phyloP scores from a whole-genome alignment of 2,329 filamentous ascomycete species.

The Calonectria montana region DNA sequence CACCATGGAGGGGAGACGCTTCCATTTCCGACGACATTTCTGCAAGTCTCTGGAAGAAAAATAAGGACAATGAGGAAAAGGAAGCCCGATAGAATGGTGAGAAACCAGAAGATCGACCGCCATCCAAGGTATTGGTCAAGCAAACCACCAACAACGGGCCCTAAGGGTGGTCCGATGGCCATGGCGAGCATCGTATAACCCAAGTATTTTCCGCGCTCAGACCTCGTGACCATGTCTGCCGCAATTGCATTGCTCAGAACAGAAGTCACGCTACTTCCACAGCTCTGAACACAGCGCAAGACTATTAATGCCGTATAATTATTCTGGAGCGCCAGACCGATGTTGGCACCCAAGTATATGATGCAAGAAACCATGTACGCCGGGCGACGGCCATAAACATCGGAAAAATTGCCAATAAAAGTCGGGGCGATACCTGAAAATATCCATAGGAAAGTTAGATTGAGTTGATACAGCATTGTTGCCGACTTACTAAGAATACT shows the following conservation, averaged over 20 bases:
- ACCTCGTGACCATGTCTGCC: slow-evolving; percentile 43
- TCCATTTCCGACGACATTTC: slow-evolving; percentile 25
- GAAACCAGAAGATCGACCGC: slow-evolving; percentile 26
- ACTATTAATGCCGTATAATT: slow-evolving; percentile 56
- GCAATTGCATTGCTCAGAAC: slow-evolving; percentile 43
- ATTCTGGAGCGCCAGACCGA: slow-evolving; percentile 55
- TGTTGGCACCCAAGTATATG: slow-evolving; percentile 59
- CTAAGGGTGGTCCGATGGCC: slow-evolving; percentile 55
- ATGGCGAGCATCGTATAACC: slow-evolving; percentile 32
- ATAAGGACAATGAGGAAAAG: slow-evolving; percentile 7
- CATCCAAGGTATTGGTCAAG: slow-evolving; percentile 43
- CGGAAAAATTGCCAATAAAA: slow-evolving; percentile 31
- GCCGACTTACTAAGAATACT: slow-evolving; percentile 39
- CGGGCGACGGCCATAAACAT: slow-evolving; percentile 56
- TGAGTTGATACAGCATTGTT: too few relatives aligned
- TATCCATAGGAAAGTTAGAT: neutral
- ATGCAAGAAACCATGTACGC: slow-evolving; percentile 58
- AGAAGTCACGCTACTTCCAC: slow-evolving; percentile 56
- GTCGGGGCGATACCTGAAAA: neutral
- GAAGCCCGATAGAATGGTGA: slow-evolving; percentile 13
- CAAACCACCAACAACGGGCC: slow-evolving; percentile 55
- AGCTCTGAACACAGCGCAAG: slow-evolving; percentile 59
- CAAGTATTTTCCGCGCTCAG: slow-evolving; percentile 42
- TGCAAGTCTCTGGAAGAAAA: slow-evolving; percentile 25
- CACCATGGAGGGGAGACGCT: slow-evolving; percentile 11